These are phyloP conservation scores for Raphanus sativus DNA, from an alignment of 345 rosid genomes.

Conservation along the genomic window DNA sequence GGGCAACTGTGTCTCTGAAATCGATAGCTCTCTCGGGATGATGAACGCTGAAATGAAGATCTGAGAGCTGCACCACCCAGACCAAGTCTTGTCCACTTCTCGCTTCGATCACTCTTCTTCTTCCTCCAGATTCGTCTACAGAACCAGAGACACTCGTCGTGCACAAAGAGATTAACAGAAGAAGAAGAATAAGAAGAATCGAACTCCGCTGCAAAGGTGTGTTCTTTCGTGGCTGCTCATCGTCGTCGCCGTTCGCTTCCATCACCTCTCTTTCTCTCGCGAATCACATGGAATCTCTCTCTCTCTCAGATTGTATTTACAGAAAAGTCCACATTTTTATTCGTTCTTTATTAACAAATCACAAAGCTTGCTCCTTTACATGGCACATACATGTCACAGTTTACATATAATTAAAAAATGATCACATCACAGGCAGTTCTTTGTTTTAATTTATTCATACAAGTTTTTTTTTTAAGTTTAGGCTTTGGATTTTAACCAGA, in stretches of 20 bases:
- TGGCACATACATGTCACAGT: constrained; percentile 7
- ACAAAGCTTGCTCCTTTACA: background rate
- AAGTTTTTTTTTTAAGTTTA: background rate
- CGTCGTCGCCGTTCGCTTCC: constrained; percentile 18
- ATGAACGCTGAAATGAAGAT: constrained; percentile 97
- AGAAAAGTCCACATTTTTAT: constrained; percentile 33
- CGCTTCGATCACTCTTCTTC: constrained; percentile 52
- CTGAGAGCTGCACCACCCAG: constrained; percentile 96
- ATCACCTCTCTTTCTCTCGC: constrained; percentile 1
- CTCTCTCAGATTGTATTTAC: background rate
- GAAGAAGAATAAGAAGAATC: too few relatives aligned
- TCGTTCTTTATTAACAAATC: constrained; percentile 6
- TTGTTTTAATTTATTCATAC: background rate
- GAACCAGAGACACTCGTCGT: constrained; percentile 17
- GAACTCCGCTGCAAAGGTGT: background rate
- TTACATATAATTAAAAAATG: background rate
- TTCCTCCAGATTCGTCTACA: constrained; percentile 27
- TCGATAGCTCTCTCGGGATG: constrained; percentile 79
- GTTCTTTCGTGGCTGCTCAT: background rate
- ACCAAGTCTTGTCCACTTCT: constrained; percentile 65
- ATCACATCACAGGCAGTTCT: constrained; percentile 8
- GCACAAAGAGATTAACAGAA: constrained; percentile 3
- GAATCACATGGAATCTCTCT: constrained; percentile 11
- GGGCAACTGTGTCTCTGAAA: constrained; percentile 56
- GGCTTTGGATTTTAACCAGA: constrained; percentile 20